Conservation (phyloP, 768 basidiomycete species). For the Aureoboletus auriporus region DNA sequence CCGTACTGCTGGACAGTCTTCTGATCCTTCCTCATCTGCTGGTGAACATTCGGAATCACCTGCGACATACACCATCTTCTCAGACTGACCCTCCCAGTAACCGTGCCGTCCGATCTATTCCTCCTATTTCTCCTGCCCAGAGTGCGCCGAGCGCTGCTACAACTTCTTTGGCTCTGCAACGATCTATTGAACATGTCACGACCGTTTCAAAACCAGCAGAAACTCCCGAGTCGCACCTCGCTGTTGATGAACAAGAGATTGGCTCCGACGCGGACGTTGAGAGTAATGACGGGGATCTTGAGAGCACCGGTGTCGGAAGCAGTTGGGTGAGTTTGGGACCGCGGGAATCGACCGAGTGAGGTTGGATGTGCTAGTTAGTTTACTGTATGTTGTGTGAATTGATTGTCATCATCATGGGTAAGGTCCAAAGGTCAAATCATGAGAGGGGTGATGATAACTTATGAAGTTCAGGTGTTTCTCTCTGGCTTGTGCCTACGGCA, state of each 20-base stretch:
- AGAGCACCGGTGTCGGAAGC: slow-evolving; percentile 45
- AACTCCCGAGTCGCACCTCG: slow-evolving; percentile 6
- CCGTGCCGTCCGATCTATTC: slow-evolving; percentile 17
- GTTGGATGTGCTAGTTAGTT: background rate
- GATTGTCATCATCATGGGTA: slow-evolving; percentile 22
- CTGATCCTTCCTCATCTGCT: slow-evolving; percentile 65
- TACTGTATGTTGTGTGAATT: slow-evolving; percentile 4
- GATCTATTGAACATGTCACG: slow-evolving; percentile 2
- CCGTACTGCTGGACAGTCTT: slow-evolving; percentile 57
- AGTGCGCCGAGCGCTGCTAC: slow-evolving; percentile 3
- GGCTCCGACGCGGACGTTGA: slow-evolving; percentile 68
- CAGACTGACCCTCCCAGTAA: slow-evolving; percentile 32
- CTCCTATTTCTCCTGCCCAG: slow-evolving; percentile 11
- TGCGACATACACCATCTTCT: slow-evolving; percentile 48
- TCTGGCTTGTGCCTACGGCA: slow-evolving; percentile 69
- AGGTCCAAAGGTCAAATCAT: slow-evolving; percentile 1
- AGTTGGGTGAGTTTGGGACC: slow-evolving; percentile 68
- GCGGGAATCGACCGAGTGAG: slow-evolving; percentile 17
- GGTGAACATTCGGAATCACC: slow-evolving; percentile 55
- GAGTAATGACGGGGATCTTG: slow-evolving; percentile 55
- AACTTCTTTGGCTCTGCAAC: slow-evolving; percentile 1
- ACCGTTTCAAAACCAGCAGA: slow-evolving; percentile 10
- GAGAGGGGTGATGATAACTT: background rate
- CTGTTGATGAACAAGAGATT: slow-evolving; percentile 34
- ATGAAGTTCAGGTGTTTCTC: slow-evolving; percentile 43